Percentiles rank a stretch among this genome's conserved stretches.
Evolutionary conservation across 306 rosid genomes (phyloP).

Genomic region (Citrullus mucosospermus): DNA sequence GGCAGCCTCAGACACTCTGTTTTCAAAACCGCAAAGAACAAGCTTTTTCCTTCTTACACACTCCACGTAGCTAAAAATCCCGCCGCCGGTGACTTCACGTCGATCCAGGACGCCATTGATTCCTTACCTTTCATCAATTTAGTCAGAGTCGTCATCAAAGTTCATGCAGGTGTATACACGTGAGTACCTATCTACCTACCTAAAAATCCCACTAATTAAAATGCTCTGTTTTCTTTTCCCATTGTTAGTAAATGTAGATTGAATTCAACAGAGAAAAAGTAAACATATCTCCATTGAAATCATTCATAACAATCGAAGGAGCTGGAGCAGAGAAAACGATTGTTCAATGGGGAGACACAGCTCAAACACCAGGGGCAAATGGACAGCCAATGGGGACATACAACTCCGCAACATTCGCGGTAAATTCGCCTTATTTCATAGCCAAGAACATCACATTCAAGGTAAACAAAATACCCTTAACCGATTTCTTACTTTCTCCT

Average conservation of each 20-base stretch:
- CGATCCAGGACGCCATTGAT: slow-evolving; percentile 78
- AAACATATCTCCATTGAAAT: slow-evolving; percentile 61
- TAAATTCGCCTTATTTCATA: slow-evolving; percentile 78
- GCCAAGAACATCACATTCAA: slow-evolving; percentile 91
- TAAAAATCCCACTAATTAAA: not conserved
- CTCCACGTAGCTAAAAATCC: slow-evolving; percentile 54
- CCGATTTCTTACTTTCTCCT: too few relatives aligned
- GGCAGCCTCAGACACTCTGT: slow-evolving; percentile 68
- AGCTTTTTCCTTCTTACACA: slow-evolving; percentile 71
- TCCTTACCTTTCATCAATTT: slow-evolving; percentile 74
- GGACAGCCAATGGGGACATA: slow-evolving; percentile 72
- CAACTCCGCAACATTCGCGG: slow-evolving; percentile 85
- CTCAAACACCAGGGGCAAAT: slow-evolving; percentile 61
- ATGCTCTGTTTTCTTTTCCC: slow-evolving; percentile 4
- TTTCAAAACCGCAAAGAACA: slow-evolving; percentile 58
- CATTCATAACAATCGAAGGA: slow-evolving; percentile 81
- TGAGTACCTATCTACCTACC: slow-evolving; percentile 22
- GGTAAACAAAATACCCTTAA: slow-evolving; percentile 15
- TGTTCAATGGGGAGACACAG: slow-evolving; percentile 98
- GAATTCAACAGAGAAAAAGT: slow-evolving; percentile 68
- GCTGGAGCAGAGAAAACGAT: slow-evolving; percentile 81
- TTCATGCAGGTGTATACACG: slow-evolving; percentile 91
- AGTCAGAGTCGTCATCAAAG: slow-evolving; percentile 81
- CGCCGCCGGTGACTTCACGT: slow-evolving; percentile 44
- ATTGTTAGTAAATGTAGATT: not conserved